These are phyloP conservation scores for Lanmaoa rubissima DNA, from an alignment of 768 basidiomycete species.

Conservation along the genomic window DNA sequence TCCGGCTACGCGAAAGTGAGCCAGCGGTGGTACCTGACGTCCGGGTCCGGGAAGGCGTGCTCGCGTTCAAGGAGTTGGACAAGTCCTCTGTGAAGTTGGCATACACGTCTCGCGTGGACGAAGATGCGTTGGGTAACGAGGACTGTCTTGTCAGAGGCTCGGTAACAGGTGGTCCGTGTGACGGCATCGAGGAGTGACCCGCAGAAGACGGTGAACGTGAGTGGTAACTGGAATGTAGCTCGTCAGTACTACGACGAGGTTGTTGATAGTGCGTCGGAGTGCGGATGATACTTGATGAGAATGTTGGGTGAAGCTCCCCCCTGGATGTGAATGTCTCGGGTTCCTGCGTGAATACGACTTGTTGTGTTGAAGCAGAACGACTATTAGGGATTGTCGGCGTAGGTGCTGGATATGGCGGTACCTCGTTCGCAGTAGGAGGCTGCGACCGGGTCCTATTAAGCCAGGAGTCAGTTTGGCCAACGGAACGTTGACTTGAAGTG, in stretches of 20 bases:
- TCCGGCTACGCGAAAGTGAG: slow-evolving; percentile 28
- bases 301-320: slow-evolving; percentile 60
- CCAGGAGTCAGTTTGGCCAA: slow-evolving; percentile 15
- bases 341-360: slow-evolving; percentile 20
- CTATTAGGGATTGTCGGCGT: slow-evolving; percentile 16
- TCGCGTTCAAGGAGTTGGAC: slow-evolving; percentile 18
- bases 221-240: slow-evolving; percentile 12
- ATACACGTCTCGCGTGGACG: slow-evolving; percentile 22
- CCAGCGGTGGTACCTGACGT: background rate
- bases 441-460: slow-evolving; percentile 24
- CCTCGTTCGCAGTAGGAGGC: slow-evolving; percentile 14
- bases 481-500: slow-evolving; percentile 14
- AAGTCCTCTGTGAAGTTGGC: slow-evolving; percentile 29
- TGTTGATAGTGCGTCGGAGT: slow-evolving; percentile 60
- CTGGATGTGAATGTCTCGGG: slow-evolving; percentile 50
- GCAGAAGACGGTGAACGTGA: slow-evolving; percentile 27
- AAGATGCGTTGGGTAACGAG: slow-evolving; percentile 24
- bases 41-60: slow-evolving; percentile 18
- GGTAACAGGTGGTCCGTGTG: slow-evolving; percentile 18
- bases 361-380: slow-evolving; percentile 16
- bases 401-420: slow-evolving; percentile 31
- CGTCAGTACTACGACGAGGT: slow-evolving; percentile 27
- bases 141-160: slow-evolving; percentile 25
- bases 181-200: slow-evolving; percentile 13
- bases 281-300: slow-evolving; percentile 65